Evolutionary conservation across 305 asterid genomes (phyloP).

Genomic region (Solanum chacoense): DNA sequence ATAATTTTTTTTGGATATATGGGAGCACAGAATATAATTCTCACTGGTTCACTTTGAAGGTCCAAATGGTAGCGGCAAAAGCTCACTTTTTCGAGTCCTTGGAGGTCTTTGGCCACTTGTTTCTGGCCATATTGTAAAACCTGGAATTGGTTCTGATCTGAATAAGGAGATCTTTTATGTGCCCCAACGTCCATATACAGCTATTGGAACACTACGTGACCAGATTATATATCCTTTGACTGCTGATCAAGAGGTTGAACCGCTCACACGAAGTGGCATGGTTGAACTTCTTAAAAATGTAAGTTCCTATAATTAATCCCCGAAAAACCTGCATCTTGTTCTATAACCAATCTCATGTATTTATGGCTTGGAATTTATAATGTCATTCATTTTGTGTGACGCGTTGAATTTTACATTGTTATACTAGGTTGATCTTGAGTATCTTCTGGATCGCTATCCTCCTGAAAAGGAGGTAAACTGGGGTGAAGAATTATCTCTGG

Average conservation of each 20-base stretch:
- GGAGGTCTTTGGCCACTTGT: conserved; percentile 99
- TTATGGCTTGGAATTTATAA: not conserved
- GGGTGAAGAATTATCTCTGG: conserved; percentile 95
- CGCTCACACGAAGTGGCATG: conserved; percentile 77
- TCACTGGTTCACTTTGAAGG: conserved; percentile 39
- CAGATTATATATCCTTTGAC: conserved; percentile 97
- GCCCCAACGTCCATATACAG: conserved; percentile 98
- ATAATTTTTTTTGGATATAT: not conserved
- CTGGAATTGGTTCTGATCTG: conserved; percentile 98
- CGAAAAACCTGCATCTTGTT: conserved; percentile 4
- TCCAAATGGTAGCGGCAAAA: conserved; percentile 99
- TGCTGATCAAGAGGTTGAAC: conserved; percentile 62
- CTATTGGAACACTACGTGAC: conserved; percentile 95
- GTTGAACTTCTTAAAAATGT: conserved; percentile 89
- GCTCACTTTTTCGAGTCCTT: conserved; percentile 93
- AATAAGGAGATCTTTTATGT: conserved; percentile 97
- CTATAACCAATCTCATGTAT: not conserved
- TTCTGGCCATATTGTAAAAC: conserved; percentile 88
- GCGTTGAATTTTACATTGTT: not conserved
- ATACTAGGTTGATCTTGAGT: conserved; percentile 91
- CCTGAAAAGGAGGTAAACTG: conserved; percentile 93
- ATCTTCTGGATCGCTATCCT: conserved; percentile 89
- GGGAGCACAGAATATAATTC: not conserved
- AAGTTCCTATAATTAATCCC: conserved; percentile 4
- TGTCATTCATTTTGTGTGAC: not conserved